A percentile compares a stretch with the other conserved stretches of the same genome.
phyloP scores from a whole-genome alignment of 1,284 basidiomycete genomes.

The Grifola frondosa region DNA sequence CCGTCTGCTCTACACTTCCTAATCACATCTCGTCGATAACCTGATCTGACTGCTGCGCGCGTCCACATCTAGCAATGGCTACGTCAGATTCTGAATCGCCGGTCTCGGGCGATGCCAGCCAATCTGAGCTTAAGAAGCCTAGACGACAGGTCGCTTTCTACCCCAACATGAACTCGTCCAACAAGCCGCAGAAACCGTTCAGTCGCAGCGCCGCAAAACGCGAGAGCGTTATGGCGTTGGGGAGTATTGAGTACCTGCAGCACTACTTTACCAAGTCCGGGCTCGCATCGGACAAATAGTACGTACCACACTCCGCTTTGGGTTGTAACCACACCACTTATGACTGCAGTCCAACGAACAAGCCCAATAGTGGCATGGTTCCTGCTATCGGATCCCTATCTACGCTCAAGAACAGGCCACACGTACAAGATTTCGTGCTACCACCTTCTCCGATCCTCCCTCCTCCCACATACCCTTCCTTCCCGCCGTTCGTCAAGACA shows the following conservation, averaged over 20 bases:
- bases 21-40: no score
- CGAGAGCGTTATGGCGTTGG: constrained; percentile 82
- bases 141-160: constrained; percentile 72
- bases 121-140: constrained; percentile 35
- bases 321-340: constrained; percentile 11
- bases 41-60: no score
- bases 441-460: constrained; percentile 69
- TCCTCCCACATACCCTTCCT: constrained; percentile 40
- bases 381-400: constrained; percentile 68
- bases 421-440: constrained; percentile 51
- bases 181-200: constrained; percentile 78
- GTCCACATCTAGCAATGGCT: no score
- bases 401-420: constrained; percentile 38
- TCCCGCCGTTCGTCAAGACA: constrained; percentile 56
- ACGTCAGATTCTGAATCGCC: no score
- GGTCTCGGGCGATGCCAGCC: background rate
- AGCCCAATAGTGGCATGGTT: constrained; percentile 59
- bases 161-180: constrained; percentile 65
- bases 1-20: no score
- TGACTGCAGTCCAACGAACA: constrained; percentile 48
- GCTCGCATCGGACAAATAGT: constrained; percentile 70
- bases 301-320: constrained; percentile 31
- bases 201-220: constrained; percentile 83
- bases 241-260: constrained; percentile 85
- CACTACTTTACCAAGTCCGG: constrained; percentile 87